Conservation (phyloP, 371 early-diverging fungal genomes). For the Mortierella sp. region DNA sequence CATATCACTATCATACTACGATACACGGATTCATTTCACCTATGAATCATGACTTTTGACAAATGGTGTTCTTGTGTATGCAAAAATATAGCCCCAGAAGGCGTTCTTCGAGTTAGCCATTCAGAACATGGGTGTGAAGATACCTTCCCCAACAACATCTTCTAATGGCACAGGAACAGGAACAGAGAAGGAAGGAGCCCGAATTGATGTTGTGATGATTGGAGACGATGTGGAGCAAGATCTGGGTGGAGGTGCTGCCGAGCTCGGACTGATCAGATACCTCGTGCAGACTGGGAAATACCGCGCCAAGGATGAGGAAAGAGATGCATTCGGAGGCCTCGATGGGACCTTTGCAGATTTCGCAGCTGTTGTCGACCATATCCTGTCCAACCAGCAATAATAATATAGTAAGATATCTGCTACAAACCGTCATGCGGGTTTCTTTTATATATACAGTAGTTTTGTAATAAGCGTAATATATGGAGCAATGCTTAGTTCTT, state of each 20-base stretch:
- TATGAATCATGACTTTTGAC: too few species aligned
- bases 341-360: slow-evolving; percentile 61
- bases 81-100: slow-evolving; percentile 61
- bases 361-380: slow-evolving; percentile 59
- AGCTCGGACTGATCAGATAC: slow-evolving; percentile 74
- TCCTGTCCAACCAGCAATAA: slow-evolving; percentile 20
- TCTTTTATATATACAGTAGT: neutral
- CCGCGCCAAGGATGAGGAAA: slow-evolving; percentile 73
- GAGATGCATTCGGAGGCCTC: slow-evolving; percentile 51
- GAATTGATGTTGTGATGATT: slow-evolving; percentile 75
- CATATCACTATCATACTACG: too few species aligned
- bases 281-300: slow-evolving; percentile 90
- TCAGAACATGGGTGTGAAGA: slow-evolving; percentile 64
- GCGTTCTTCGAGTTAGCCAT: slow-evolving; percentile 83
- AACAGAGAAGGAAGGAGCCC: slow-evolving; percentile 55
- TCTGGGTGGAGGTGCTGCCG: slow-evolving; percentile 81
- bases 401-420: neutral
- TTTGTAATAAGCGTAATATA: neutral
- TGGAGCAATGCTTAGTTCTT: slow-evolving; percentile 27
- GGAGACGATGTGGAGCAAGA: slow-evolving; percentile 89
- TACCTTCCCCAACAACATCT: neutral
- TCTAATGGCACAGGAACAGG: slow-evolving; percentile 1
- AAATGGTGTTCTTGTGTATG: neutral
- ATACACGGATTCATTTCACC: too few species aligned
- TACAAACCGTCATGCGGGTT: neutral